These are phyloP conservation scores for Fimicolochytrium jonesii DNA, from an alignment of 192 early-diverging fungal species.

Conservation along the genomic window DNA sequence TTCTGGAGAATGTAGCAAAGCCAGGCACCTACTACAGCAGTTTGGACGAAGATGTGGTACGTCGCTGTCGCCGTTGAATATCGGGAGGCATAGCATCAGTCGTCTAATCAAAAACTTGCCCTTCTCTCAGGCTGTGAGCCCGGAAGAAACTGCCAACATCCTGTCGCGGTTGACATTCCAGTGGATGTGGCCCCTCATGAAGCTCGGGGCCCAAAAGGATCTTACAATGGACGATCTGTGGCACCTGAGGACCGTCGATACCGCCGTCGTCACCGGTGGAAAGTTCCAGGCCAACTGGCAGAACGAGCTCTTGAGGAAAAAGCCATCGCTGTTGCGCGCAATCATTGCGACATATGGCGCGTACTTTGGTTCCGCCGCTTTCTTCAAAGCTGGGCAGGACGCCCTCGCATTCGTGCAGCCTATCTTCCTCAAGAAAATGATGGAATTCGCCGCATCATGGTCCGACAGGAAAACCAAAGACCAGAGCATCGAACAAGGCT, in stretches of 20 bases:
- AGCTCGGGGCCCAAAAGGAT: slow-evolving; percentile 69
- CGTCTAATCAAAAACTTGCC: not conserved
- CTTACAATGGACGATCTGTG: slow-evolving; percentile 72
- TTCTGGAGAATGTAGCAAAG: slow-evolving; percentile 44
- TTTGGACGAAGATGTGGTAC: slow-evolving; percentile 32
- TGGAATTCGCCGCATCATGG: slow-evolving; percentile 44
- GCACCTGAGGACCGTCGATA: slow-evolving; percentile 55
- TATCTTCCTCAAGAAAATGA: slow-evolving; percentile 65
- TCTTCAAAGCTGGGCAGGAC: slow-evolving; percentile 79
- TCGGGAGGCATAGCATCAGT: not conserved
- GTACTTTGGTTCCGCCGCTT: slow-evolving; percentile 64
- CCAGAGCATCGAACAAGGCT: slow-evolving; percentile 68
- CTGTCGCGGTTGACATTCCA: slow-evolving; percentile 78
- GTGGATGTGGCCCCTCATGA: slow-evolving; percentile 89
- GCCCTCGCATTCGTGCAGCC: slow-evolving; percentile 75
- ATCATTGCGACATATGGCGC: slow-evolving; percentile 56
- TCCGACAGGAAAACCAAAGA: slow-evolving; percentile 17
- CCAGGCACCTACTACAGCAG: slow-evolving; percentile 28
- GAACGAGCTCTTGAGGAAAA: slow-evolving; percentile 56
- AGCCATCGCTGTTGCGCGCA: slow-evolving; percentile 71
- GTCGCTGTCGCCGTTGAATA: no score
- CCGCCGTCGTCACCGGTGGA: slow-evolving; percentile 52
- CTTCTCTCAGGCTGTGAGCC: slow-evolving; percentile 32
- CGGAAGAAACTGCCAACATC: slow-evolving; percentile 78
- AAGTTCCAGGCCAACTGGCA: slow-evolving; percentile 69